phyloP scores from a whole-genome alignment of 371 early-diverging fungal genomes.

The Lichtheimia corymbifera region DNA sequence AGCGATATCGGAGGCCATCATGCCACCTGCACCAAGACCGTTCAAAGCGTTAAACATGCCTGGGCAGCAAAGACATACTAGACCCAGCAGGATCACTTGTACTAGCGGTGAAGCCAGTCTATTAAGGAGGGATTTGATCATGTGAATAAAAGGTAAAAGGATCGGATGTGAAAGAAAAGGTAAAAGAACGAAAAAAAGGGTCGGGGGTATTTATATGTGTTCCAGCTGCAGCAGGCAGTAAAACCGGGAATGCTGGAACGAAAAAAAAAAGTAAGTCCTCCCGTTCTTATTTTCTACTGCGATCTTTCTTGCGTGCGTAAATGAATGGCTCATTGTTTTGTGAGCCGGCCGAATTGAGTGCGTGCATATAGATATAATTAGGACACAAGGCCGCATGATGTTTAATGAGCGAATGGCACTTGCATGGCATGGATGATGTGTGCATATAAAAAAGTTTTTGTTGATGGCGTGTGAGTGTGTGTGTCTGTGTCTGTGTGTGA shows the following conservation, averaged over 20 bases:
- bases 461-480: no score
- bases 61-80: constrained; percentile 78
- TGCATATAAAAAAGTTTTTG: no score
- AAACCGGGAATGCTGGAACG: no score
- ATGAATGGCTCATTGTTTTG: no score
- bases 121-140: background rate
- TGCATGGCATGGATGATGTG: no score
- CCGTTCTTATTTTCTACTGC: background rate
- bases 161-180: background rate
- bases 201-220: constrained; percentile 12
- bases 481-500: no score
- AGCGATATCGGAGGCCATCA: constrained; percentile 54
- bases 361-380: no score
- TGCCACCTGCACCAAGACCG: constrained; percentile 58
- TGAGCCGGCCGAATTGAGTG: no score
- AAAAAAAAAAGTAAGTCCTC: background rate
- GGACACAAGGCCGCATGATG: no score
- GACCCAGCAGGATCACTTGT: constrained; percentile 70
- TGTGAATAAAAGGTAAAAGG: background rate
- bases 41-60: constrained; percentile 68
- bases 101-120: constrained; percentile 35
- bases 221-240: background rate
- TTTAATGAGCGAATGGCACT: no score
- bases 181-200: background rate
- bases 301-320: background rate